Conservation (phyloP, 2,329 filamentous ascomycete species). For the Cytospora piceicola region DNA sequence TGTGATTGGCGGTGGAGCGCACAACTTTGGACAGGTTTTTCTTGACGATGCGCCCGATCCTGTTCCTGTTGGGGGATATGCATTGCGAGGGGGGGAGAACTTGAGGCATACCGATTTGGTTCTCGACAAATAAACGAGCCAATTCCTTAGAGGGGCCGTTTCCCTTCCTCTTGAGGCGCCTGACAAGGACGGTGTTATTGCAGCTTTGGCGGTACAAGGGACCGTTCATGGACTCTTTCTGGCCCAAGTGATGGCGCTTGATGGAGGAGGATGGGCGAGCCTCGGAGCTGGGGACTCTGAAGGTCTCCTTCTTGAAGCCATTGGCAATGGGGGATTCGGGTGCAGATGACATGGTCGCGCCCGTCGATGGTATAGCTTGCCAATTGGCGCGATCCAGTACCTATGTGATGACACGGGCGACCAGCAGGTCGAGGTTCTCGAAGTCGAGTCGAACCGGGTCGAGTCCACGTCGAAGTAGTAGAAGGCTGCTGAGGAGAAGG, state of each 20-base stretch:
- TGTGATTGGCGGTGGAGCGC: conserved; percentile 3
- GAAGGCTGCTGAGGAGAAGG: neutral
- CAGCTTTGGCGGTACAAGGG: conserved; percentile 62
- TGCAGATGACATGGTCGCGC: conserved; percentile 26
- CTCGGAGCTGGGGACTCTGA: conserved; percentile 24
- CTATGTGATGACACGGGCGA: neutral
- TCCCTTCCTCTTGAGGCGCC: conserved; percentile 64
- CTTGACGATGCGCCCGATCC: neutral
- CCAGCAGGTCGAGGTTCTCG: neutral
- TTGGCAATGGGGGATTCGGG: conserved; percentile 7
- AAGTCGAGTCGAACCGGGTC: neutral
- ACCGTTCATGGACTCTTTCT: conserved; percentile 54
- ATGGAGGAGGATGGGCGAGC: conserved; percentile 15
- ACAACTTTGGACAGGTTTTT: conserved; percentile 11
- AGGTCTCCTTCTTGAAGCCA: conserved; percentile 21
- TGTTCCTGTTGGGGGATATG: conserved; percentile 10
- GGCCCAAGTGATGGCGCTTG: conserved; percentile 39
- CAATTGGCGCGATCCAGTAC: conserved; percentile 15
- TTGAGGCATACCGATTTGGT: conserved; percentile 72
- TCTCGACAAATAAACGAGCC: conserved; percentile 72
- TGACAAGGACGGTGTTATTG: conserved; percentile 57
- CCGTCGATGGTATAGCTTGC: neutral
- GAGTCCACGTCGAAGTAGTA: neutral
- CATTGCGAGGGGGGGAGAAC: conserved; percentile 1
- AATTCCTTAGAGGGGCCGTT: conserved; percentile 64